These are phyloP conservation scores for Parafenestella ontariensis DNA, from an alignment of 2,329 filamentous ascomycete genomes.

Conservation along the genomic window DNA sequence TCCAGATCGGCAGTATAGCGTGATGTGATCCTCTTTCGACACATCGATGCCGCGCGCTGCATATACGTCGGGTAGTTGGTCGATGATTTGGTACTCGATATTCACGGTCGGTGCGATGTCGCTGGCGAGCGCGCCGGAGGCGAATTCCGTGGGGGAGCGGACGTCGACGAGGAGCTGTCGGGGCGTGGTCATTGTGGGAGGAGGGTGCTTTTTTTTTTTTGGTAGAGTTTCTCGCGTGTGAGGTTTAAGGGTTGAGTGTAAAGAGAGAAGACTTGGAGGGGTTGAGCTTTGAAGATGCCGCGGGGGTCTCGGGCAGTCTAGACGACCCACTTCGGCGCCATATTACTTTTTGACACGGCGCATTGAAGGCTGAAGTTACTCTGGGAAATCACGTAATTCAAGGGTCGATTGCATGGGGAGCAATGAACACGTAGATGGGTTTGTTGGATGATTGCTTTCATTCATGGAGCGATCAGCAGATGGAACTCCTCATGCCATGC, in stretches of 20 bases:
- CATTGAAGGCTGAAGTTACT: neutral
- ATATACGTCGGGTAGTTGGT: conserved; percentile 32
- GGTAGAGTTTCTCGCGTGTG: too few species aligned
- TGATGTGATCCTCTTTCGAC: conserved; percentile 39
- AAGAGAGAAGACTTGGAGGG: too few species aligned
- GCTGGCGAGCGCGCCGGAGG: conserved; percentile 38
- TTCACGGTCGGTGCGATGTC: conserved; percentile 41
- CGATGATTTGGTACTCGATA: conserved; percentile 48
- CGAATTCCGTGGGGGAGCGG: conserved; percentile 45
- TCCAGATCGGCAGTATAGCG: conserved; percentile 48
- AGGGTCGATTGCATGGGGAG: neutral
- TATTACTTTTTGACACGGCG: neutral
- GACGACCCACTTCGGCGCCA: neutral
- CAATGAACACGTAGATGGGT: neutral
- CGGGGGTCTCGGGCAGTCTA: neutral
- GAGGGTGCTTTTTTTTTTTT: too few species aligned
- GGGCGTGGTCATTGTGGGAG: conserved; percentile 4
- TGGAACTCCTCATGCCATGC: conserved; percentile 9
- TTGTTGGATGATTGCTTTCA: conserved; percentile 12
- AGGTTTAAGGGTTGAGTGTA: too few species aligned
- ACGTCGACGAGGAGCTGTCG: conserved; percentile 45
- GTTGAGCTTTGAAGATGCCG: neutral
- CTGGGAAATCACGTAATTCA: neutral
- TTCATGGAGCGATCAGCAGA: conserved; percentile 9
- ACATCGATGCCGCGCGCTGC: conserved; percentile 23